Evolutionary conservation across 1,139 yeast species (phyloP).

Genomic region (Saccharomyces hybrid): DNA sequence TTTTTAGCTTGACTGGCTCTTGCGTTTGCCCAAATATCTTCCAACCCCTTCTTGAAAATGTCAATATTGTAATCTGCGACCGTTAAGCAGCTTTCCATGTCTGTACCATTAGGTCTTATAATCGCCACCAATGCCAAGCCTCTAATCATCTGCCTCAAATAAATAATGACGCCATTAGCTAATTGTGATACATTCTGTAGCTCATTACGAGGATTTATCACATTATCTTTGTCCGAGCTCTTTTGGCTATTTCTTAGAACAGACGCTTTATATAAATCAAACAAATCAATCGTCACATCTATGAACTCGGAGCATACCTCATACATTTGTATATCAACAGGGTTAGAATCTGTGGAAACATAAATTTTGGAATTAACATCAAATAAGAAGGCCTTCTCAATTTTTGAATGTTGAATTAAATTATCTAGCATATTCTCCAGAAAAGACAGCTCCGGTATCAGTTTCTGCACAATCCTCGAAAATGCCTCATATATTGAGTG

Average conservation of each 20-base stretch:
- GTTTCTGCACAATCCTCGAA: conserved; percentile 83
- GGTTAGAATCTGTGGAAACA: conserved; percentile 92
- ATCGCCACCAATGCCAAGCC: conserved; percentile 89
- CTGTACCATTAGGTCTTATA: conserved; percentile 55
- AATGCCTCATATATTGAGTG: conserved; percentile 95
- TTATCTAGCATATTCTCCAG: conserved; percentile 85
- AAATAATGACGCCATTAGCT: conserved; percentile 75
- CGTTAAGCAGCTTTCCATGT: conserved; percentile 51
- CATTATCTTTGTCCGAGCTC: conserved; percentile 12
- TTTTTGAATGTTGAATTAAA: conserved; percentile 78
- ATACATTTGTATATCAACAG: conserved; percentile 90
- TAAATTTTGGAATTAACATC: conserved; percentile 92
- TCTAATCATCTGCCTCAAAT: conserved; percentile 84
- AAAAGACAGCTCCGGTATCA: conserved; percentile 82
- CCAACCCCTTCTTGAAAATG: conserved; percentile 68
- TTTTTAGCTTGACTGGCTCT: conserved; percentile 5
- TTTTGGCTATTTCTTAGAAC: conserved; percentile 6
- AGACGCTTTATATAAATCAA: conserved; percentile 53
- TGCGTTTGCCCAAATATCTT: conserved; percentile 60
- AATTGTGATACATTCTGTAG: conserved; percentile 66
- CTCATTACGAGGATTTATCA: conserved; percentile 23
- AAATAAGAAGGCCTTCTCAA: conserved; percentile 87
- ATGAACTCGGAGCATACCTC: conserved; percentile 97
- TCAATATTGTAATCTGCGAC: conserved; percentile 86
- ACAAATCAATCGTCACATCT: conserved; percentile 86